phyloP scores from a whole-genome alignment of 2,329 filamentous ascomycete species.

The Aplosporella prunicola region DNA sequence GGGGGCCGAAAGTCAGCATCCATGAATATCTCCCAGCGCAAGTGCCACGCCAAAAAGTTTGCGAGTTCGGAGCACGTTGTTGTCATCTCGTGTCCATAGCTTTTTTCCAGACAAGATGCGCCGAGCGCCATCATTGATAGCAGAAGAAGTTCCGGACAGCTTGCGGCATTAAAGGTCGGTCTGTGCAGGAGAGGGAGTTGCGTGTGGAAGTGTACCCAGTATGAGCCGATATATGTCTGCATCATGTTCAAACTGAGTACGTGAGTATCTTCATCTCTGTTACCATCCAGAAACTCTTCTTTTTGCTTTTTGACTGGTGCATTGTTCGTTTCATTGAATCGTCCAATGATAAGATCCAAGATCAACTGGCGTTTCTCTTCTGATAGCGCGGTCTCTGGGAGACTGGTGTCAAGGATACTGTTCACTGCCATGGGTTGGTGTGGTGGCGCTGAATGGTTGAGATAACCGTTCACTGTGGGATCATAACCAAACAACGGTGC shows the following conservation, averaged over 20 bases:
- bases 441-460: slow-evolving; percentile 42
- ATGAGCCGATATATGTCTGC: slow-evolving; percentile 80
- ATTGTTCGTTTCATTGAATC: slow-evolving; percentile 74
- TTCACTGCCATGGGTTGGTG: slow-evolving; percentile 86
- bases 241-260: slow-evolving; percentile 84
- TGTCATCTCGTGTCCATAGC: slow-evolving; percentile 63
- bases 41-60: slow-evolving; percentile 83
- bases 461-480: slow-evolving; percentile 38
- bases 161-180: slow-evolving; percentile 83
- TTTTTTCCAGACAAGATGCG: slow-evolving; percentile 78
- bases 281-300: slow-evolving; percentile 67
- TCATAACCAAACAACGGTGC: slow-evolving; percentile 44
- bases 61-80: slow-evolving; percentile 72
- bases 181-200: slow-evolving; percentile 92
- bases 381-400: slow-evolving; percentile 71
- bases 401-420: slow-evolving; percentile 69
- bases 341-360: slow-evolving; percentile 67
- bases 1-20: slow-evolving; percentile 82
- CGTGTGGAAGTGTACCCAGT: slow-evolving; percentile 90
- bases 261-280: slow-evolving; percentile 53
- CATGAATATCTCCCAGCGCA: slow-evolving; percentile 95
- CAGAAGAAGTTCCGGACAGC: slow-evolving; percentile 73
- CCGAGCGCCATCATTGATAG: slow-evolving; percentile 89
- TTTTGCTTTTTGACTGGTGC: slow-evolving; percentile 65
- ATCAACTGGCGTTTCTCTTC: slow-evolving; percentile 81